Conservation (phyloP, 1,284 basidiomycete genomes). For the Irpex sp. region DNA sequence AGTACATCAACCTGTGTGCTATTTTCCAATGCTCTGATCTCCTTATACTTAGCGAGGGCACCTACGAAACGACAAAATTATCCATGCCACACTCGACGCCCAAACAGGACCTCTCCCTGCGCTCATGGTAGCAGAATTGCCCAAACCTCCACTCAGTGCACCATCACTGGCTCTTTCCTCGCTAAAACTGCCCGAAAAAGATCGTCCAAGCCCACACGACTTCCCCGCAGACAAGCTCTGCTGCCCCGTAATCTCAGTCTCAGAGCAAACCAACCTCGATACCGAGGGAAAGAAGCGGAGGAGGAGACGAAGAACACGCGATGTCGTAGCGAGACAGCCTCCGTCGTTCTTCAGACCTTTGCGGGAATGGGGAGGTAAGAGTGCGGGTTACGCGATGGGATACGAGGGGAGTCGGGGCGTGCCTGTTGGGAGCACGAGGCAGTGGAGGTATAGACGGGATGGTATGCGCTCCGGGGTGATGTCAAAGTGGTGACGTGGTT, state of each 20-base stretch:
- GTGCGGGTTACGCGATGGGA: constrained; percentile 29
- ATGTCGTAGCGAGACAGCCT: constrained; percentile 11
- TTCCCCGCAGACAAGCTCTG: constrained; percentile 10
- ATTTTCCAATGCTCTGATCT: too few relatives aligned
- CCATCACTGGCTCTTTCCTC: constrained; percentile 4
- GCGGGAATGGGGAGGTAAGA: constrained; percentile 24
- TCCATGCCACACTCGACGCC: constrained; percentile 3
- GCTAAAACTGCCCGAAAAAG: constrained; percentile 7
- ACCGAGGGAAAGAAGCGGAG: constrained; percentile 5
- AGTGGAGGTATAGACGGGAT: constrained; percentile 24
- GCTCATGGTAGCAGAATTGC: constrained; percentile 17
- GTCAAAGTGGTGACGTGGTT: background rate
- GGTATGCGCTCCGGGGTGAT: constrained; percentile 16
- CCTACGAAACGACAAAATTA: constrained; percentile 9
- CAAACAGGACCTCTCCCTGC: constrained; percentile 2
- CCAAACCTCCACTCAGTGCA: constrained; percentile 9
- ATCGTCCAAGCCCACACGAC: constrained; percentile 19
- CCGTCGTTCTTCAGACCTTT: constrained; percentile 28
- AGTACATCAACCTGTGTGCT: too few relatives aligned
- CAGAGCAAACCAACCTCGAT: background rate
- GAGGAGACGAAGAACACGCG: constrained; percentile 7
- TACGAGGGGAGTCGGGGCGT: constrained; percentile 28
- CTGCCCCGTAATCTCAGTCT: constrained; percentile 14
- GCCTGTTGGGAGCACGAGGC: constrained; percentile 9
- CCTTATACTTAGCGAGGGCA: constrained; percentile 4